Conservation (phyloP, 495 filamentous ascomycete genomes). For the Daldinia bambusicola region DNA sequence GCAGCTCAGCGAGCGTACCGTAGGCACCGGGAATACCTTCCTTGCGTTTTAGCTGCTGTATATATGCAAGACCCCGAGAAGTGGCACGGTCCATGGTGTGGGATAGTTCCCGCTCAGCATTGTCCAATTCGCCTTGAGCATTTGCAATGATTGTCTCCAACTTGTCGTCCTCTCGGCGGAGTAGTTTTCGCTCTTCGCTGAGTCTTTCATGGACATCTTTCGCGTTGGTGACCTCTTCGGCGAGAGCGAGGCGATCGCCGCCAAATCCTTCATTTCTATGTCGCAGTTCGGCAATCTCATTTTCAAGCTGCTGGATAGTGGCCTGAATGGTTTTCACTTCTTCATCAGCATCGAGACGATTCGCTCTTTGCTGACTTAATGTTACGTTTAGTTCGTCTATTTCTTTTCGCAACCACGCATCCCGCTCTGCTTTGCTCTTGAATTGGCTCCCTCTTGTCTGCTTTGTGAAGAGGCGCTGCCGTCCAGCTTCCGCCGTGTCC, state of each 20-base stretch:
- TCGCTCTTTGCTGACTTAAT: conserved; percentile 80
- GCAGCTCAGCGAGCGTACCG: conserved; percentile 89
- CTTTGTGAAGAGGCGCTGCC: conserved; percentile 89
- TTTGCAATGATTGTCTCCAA: conserved; percentile 80
- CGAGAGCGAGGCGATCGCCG: conserved; percentile 73
- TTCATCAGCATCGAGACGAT: conserved; percentile 82
- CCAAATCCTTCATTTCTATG: conserved; percentile 81
- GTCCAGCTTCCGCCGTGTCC: conserved; percentile 75
- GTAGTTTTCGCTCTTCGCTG: conserved; percentile 86
- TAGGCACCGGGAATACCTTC: conserved; percentile 86
- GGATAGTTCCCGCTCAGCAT: conserved; percentile 78
- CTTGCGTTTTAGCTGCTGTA: conserved; percentile 80
- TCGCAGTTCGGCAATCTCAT: conserved; percentile 74
- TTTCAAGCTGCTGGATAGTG: conserved; percentile 76
- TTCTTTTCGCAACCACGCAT: conserved; percentile 81
- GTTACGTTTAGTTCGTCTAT: conserved; percentile 82
- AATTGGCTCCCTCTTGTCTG: conserved; percentile 92
- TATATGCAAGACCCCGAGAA: conserved; percentile 80
- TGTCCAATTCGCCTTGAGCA: conserved; percentile 75
- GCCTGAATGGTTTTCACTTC: conserved; percentile 80
- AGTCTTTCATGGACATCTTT: conserved; percentile 84
- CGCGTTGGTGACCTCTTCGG: conserved; percentile 76
- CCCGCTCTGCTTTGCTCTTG: conserved; percentile 85
- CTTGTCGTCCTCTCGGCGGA: conserved; percentile 91
- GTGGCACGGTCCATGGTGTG: conserved; percentile 91